These are phyloP conservation scores for Cucumis hystrix DNA, from an alignment of 306 rosid genomes.

Conservation along the genomic window DNA sequence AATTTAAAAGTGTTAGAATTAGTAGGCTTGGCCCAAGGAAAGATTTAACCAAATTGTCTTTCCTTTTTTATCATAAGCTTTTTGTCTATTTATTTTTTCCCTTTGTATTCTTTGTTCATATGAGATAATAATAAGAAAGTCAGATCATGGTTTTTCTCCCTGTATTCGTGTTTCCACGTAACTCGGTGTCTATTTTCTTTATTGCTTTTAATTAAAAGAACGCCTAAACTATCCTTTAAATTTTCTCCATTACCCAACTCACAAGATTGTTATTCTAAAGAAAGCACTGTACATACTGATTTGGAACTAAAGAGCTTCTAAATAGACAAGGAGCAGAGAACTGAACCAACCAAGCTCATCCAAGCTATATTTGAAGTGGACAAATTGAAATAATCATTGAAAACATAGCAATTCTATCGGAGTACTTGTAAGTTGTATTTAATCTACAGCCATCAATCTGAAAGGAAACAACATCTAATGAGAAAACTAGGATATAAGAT, in stretches of 20 bases:
- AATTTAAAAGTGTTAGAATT: too few species aligned
- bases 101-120: too few species aligned
- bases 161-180: too few species aligned
- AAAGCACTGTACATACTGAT: not conserved
- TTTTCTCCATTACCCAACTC: not conserved
- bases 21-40: too few species aligned
- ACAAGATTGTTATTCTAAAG: not conserved
- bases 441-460: not conserved
- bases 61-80: too few species aligned
- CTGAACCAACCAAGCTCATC: not conserved
- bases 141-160: too few species aligned
- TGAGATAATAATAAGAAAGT: too few species aligned
- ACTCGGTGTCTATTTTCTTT: too few species aligned
- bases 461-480: not conserved
- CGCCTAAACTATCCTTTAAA: not conserved
- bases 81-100: too few species aligned
- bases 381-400: not conserved
- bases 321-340: not conserved
- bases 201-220: too few species aligned
- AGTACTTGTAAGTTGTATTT: not conserved
- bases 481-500: not conserved
- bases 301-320: not conserved
- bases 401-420: not conserved
- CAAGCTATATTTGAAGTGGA: not conserved
- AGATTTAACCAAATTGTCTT: too few species aligned